Conservation (phyloP, 2,329 filamentous ascomycete genomes). For the Paecilomyces formosus region DNA sequence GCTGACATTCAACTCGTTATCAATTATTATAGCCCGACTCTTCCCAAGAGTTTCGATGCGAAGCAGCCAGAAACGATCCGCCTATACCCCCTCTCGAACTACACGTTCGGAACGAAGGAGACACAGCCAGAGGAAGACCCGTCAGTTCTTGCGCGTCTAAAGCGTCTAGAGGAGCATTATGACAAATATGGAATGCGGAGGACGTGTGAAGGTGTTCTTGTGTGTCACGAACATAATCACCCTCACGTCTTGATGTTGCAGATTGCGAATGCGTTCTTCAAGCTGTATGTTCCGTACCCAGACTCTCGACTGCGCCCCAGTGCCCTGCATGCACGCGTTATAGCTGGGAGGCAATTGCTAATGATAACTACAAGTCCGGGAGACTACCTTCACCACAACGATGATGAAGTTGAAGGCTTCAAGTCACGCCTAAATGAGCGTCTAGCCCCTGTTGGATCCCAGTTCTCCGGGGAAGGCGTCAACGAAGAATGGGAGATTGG, state of each 20-base stretch:
- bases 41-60: slow-evolving; percentile 76
- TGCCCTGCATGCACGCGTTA: not conserved
- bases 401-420: slow-evolving; percentile 92
- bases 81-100: slow-evolving; percentile 92
- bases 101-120: slow-evolving; percentile 98
- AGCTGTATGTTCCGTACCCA: slow-evolving; percentile 51
- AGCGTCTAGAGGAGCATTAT: slow-evolving; percentile 95
- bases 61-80: slow-evolving; percentile 87
- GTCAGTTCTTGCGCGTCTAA: slow-evolving; percentile 83
- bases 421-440: slow-evolving; percentile 87
- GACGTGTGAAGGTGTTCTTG: slow-evolving; percentile 91
- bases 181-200: slow-evolving; percentile 87
- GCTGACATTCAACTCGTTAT: not conserved
- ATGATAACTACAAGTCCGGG: slow-evolving; percentile 54
- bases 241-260: slow-evolving; percentile 98
- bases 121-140: slow-evolving; percentile 97
- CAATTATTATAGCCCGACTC: slow-evolving; percentile 51
- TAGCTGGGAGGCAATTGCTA: not conserved
- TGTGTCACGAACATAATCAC: slow-evolving; percentile 98
- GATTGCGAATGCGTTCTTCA: slow-evolving; percentile 99
- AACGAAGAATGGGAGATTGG: slow-evolving; percentile 92
- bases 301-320: not conserved
- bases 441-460: slow-evolving; percentile 80
- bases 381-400: slow-evolving; percentile 79
- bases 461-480: slow-evolving; percentile 73